Evolutionary conservation across 208 protist species (phyloP), one percentile per base, ranked within the genome.

Genomic region (Herpetomonas tarakana): DNA sequence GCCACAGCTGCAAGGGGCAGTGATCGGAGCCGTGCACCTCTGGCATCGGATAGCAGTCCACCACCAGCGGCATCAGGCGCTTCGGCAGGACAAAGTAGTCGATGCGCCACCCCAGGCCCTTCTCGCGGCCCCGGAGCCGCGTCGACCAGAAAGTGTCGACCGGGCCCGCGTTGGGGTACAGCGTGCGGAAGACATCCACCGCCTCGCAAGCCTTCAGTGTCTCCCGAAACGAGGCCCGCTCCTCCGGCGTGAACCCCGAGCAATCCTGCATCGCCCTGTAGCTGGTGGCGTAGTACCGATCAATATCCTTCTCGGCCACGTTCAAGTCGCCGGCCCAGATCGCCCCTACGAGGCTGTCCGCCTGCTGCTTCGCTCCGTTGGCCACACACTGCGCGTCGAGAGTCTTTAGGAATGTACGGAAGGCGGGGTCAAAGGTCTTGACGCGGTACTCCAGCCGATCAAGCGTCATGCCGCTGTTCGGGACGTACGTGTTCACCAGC

Each of bases 321-420:
- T 98, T 98, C 9, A 98, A 72, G 62, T 98, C 95, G 24, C 95
- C 95, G 26, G 89, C 78, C 90, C 88, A 97, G 44, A 98, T 91
- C n/a, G 97, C 65, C n/a, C 79, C 76, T 24, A 53, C 51, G 24
- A 52, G 62, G 31, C 47, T 52, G 29, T 19, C 35, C 3, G 55
- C 53, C 0, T 27, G 24, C 11, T 31, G 19, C 24, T 35, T 47
- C 11, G 21, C 57, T 4, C 22, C 64, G 55, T 68, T 45, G 18
- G 51, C 26, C 16, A 29, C 50, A 62, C 75, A 89, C 22, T 50
- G 28, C 38, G 29, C 54, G 9, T 77, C 59, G 27, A 89, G 47
- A 28, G 63, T 45, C 39, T 54, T 53, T 28, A 93, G 68, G 65
- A 83, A 76, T 44, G 81, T 55, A 16, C 81, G 65, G 72, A 97